Evolutionary conservation across 2,329 filamentous ascomycete species (phyloP).

Genomic region (Fusarium sulawesiense): DNA sequence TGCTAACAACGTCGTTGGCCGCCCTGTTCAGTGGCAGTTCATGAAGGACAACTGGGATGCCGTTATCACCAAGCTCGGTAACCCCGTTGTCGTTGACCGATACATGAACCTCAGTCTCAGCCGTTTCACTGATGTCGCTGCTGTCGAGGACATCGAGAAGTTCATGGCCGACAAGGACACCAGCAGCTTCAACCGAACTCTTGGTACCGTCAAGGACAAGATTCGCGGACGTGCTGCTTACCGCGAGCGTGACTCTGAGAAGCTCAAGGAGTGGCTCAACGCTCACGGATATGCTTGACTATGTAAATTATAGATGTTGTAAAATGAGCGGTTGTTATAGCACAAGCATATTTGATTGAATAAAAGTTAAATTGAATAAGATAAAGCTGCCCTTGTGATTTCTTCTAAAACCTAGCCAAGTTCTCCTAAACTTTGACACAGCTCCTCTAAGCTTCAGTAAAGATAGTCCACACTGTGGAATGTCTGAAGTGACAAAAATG

Average conservation of each 20-base stretch:
- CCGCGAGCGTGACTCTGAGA: constrained; percentile 77
- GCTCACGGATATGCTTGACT: constrained; percentile 60
- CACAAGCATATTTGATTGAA: constrained; percentile 4
- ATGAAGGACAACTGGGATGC: constrained; percentile 85
- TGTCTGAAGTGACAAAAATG: not conserved
- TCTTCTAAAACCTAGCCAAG: not conserved
- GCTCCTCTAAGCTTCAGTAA: not conserved
- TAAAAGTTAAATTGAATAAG: constrained; percentile 14
- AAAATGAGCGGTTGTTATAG: not conserved
- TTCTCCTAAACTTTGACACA: not conserved
- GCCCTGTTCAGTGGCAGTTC: constrained; percentile 84
- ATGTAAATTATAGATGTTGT: constrained; percentile 43
- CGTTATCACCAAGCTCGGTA: constrained; percentile 77
- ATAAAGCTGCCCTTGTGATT: not conserved
- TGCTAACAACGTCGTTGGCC: constrained; percentile 76
- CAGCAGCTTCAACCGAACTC: constrained; percentile 83
- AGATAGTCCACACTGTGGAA: not conserved
- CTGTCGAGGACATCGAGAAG: constrained; percentile 78
- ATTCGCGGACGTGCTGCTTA: constrained; percentile 87
- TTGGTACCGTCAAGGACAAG: constrained; percentile 87
- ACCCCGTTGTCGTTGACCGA: constrained; percentile 89
- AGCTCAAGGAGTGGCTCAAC: constrained; percentile 82
- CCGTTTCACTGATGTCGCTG: constrained; percentile 78
- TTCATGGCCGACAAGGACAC: constrained; percentile 94
- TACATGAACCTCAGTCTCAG: constrained; percentile 83